Evolutionary conservation across 192 early-diverging fungal genomes (phyloP).

Genomic region (Gamsiella multidivaricata): DNA sequence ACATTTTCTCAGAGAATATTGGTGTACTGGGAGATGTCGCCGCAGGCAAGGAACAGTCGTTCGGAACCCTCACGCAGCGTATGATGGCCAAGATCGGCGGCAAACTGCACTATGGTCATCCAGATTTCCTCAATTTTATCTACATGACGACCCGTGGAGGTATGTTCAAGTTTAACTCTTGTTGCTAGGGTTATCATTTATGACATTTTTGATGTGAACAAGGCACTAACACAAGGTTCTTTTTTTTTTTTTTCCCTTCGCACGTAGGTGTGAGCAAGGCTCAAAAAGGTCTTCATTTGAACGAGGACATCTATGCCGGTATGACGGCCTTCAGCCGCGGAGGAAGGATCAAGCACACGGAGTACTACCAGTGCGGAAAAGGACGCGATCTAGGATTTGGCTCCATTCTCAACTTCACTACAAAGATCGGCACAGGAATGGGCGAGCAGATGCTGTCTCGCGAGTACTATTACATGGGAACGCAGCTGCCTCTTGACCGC

Average conservation of each 20-base stretch:
- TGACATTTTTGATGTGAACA: neutral
- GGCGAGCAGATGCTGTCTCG: constrained; percentile 94
- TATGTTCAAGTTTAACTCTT: constrained; percentile 7
- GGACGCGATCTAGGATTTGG: constrained; percentile 91
- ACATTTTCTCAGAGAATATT: constrained; percentile 87
- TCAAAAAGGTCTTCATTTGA: constrained; percentile 89
- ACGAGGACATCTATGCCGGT: constrained; percentile 94
- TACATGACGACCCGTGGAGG: constrained; percentile 89
- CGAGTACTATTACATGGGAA: constrained; percentile 91
- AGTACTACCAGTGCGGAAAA: constrained; percentile 93
- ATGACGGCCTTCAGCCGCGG: constrained; percentile 90
- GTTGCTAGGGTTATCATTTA: neutral
- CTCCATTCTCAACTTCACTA: constrained; percentile 89
- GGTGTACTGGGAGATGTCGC: constrained; percentile 90
- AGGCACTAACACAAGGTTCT: neutral
- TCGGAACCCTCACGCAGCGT: constrained; percentile 87
- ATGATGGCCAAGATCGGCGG: constrained; percentile 88
- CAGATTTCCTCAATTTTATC: constrained; percentile 89
- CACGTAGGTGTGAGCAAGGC: constrained; percentile 80
- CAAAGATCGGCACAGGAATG: constrained; percentile 94
- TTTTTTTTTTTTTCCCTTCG: neutral
- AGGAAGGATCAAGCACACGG: constrained; percentile 88
- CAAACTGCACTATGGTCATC: constrained; percentile 89
- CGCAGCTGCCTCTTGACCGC: constrained; percentile 84
- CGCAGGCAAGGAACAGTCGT: constrained; percentile 89